Evolutionary conservation across 2,329 filamentous ascomycete genomes (phyloP), one percentile per base, ranked within the genome.

Genomic region (Neospermospora avenae): DNA sequence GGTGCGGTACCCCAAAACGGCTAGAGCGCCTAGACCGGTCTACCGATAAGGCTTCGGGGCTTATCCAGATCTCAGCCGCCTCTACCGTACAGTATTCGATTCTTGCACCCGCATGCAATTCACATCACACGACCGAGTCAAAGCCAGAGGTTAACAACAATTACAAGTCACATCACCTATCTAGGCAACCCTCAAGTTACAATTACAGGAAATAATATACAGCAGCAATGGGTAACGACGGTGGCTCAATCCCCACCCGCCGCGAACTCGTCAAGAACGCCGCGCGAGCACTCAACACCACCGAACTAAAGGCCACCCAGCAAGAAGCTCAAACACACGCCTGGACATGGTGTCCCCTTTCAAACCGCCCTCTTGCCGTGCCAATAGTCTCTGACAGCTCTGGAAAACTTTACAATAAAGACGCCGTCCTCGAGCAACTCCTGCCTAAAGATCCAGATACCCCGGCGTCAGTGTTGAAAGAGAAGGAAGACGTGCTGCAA

Each of bases 181-280:
- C 20, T 6, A 34, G 45, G n/a, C n/a, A n/a, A n/a, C 53, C 20
- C 28, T 3, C 28, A 31, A 35, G 16, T 20, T 10, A 2, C 42
- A 42, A 18, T 35, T 22, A 55, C 53, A 28, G 18, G 13, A 18
- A 20, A 39, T 13, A n/a, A 16, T 22, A 55, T 16, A 42, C 24
- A n/a, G 28, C 20, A 49, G 34, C 37, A 69, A 97, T 99, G 95
- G 95, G 95, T 74, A 99, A 99, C 78, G 95, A 99, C 74, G 95
- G 95, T 68, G 95, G 95, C 73, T 93, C 91, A 68, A 99, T 99
- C 68, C 95, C 95, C 4, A 98, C 89, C 65, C 90, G 96, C 34
- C 89, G 92, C 71, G 96, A 99, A 76, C 90, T 99, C 48, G 95
- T 99, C 74, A 96, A 96, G 77, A 89, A 93, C 75, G 91, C 93